Percentiles rank a stretch among this genome's conserved stretches.
phyloP scores from a whole-genome alignment of 495 filamentous ascomycete species.

The Rusavskia elegans region DNA sequence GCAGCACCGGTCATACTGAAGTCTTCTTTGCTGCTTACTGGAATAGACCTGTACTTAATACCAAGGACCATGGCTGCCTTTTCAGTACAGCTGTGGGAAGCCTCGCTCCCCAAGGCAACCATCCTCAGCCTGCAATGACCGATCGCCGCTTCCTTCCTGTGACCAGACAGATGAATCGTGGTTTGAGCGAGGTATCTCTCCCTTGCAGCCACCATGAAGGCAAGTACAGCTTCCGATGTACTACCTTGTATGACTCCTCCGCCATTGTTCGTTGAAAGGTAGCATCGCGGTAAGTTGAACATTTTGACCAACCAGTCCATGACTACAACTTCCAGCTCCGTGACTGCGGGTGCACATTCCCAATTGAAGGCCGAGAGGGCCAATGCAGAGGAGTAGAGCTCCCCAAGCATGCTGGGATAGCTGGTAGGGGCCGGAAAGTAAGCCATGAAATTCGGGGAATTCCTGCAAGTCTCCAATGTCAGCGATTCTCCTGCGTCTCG shows the following conservation, averaged over 20 bases:
- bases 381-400: constrained; percentile 78
- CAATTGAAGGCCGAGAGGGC: constrained; percentile 87
- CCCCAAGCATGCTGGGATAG: constrained; percentile 78
- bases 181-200: constrained; percentile 53
- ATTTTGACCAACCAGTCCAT: constrained; percentile 92
- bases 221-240: constrained; percentile 72
- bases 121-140: constrained; percentile 50
- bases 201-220: constrained; percentile 71
- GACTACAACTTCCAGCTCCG: constrained; percentile 82
- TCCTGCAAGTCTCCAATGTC: too few relatives aligned
- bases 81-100: constrained; percentile 65
- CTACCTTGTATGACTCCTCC: constrained; percentile 89
- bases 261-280: constrained; percentile 58
- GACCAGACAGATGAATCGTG: constrained; percentile 17
- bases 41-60: constrained; percentile 52
- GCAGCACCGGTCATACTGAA: too few relatives aligned
- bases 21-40: constrained; percentile 39
- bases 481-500: too few relatives aligned
- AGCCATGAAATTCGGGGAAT: constrained; percentile 87
- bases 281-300: constrained; percentile 57
- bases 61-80: constrained; percentile 80
- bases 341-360: constrained; percentile 83
- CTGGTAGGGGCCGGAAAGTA: constrained; percentile 76
- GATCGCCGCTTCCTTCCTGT: constrained; percentile 38
- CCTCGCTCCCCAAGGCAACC: constrained; percentile 64